Evolutionary conservation across 345 rosid genomes (phyloP).

Genomic region (Salix suchowensis): DNA sequence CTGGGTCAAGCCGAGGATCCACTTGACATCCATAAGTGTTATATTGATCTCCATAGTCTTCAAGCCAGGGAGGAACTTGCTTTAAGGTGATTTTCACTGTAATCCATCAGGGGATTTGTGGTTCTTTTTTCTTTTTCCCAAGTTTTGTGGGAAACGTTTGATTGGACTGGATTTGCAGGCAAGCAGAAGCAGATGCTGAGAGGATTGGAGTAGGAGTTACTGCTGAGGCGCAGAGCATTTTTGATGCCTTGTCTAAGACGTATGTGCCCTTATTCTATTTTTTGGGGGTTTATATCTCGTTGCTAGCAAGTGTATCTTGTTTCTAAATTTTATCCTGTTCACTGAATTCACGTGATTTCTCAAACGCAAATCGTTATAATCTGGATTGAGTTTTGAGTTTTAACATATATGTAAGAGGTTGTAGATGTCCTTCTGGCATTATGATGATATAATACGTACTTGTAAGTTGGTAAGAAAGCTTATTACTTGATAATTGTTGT

Average conservation of each 20-base stretch:
- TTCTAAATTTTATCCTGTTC: not conserved
- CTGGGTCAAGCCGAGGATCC: conserved; percentile 83
- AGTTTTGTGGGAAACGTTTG: not conserved
- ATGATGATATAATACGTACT: not conserved
- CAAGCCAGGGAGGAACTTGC: conserved; percentile 77
- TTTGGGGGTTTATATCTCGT: not conserved
- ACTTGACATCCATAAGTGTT: conserved; percentile 58
- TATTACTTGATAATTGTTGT: not conserved
- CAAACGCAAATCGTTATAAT: not conserved
- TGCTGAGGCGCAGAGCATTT: conserved; percentile 74
- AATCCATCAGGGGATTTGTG: not conserved
- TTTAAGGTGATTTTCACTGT: conserved; percentile 45
- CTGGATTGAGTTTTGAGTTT: not conserved
- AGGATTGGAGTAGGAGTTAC: conserved; percentile 95
- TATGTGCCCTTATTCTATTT: conserved; percentile 18
- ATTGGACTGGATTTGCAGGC: conserved; percentile 40
- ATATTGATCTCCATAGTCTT: conserved; percentile 53
- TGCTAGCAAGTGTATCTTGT: not conserved
- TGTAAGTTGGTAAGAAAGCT: not conserved
- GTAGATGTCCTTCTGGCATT: not conserved
- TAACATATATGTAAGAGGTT: not conserved
- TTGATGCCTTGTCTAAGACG: conserved; percentile 94
- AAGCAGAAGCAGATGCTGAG: conserved; percentile 81
- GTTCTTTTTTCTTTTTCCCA: not conserved
- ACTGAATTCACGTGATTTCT: not conserved